Percentiles rank a stretch among this genome's conserved stretches.
These are phyloP conservation scores for Diaporthe caulivora DNA, from an alignment of 2,329 filamentous ascomycete species.

Conservation along the genomic window DNA sequence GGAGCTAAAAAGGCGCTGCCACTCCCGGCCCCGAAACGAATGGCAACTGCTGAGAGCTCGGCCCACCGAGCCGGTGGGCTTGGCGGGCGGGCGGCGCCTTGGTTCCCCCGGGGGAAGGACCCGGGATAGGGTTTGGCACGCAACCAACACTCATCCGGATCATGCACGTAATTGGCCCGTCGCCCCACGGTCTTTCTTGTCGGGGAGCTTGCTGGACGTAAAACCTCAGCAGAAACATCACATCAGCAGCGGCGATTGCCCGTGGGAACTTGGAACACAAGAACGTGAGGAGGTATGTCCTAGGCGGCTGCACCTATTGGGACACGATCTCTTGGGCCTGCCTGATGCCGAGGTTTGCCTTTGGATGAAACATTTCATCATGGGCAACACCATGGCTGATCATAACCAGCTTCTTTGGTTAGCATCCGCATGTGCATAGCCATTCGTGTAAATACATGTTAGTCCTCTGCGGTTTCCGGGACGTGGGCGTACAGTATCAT, in stretches of 20 bases:
- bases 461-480: background rate
- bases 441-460: background rate
- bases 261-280: background rate
- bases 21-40: conserved; percentile 22
- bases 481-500: background rate
- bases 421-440: background rate
- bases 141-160: background rate
- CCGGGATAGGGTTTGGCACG: background rate
- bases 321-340: background rate
- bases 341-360: background rate
- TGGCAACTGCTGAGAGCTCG: background rate
- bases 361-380: background rate
- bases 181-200: background rate
- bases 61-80: conserved; percentile 22
- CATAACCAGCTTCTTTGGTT: background rate
- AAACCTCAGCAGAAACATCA: background rate
- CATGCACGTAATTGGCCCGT: background rate
- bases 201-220: background rate
- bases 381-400: background rate
- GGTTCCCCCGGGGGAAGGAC: background rate
- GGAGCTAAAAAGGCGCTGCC: conserved; percentile 10
- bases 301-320: background rate
- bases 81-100: conserved; percentile 8
- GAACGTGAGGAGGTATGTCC: background rate
- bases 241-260: background rate